A percentile compares a stretch with the other conserved stretches of the same genome.
Evolutionary conservation across 257 asterid genomes (phyloP).

Genomic region (Rehmannia glutinosa): DNA sequence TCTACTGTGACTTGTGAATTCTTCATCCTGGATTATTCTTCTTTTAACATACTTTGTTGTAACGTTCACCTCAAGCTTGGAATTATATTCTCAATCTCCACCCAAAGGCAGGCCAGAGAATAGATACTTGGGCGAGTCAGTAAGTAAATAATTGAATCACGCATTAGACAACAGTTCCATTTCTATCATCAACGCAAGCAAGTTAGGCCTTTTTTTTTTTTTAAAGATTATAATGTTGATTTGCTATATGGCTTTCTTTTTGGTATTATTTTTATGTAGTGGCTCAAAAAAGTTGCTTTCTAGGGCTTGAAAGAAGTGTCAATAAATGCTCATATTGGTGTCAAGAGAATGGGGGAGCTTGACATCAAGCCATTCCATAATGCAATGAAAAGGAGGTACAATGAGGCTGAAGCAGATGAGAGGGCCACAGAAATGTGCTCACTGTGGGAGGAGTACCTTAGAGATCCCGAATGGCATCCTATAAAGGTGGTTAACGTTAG

Average conservation of each 20-base stretch:
- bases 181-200: constrained; percentile 17
- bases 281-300: constrained; percentile 22
- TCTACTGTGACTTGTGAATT: constrained; percentile 7
- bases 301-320: constrained; percentile 68
- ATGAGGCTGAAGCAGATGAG: constrained; percentile 67
- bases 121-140: not conserved
- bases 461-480: constrained; percentile 97
- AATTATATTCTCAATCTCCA: not conserved
- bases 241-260: not conserved
- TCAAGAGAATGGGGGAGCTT: constrained; percentile 92
- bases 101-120: not conserved
- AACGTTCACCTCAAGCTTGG: constrained; percentile 1
- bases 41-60: not conserved
- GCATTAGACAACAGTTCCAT: too few species aligned
- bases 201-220: not conserved
- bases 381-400: constrained; percentile 63
- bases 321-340: constrained; percentile 42
- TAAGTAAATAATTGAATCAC: not conserved
- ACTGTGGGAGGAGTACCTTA: constrained; percentile 90
- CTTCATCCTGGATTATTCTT: not conserved
- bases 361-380: constrained; percentile 67
- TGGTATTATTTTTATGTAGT: constrained; percentile 14
- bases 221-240: too few species aligned
- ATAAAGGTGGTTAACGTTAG: constrained; percentile 42
- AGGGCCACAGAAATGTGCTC: constrained; percentile 79